A percentile compares a stretch with the other conserved stretches of the same genome.
Conservation (phyloP, 2,329 filamentous ascomycete species). For the Huntiella omanensis region DNA sequence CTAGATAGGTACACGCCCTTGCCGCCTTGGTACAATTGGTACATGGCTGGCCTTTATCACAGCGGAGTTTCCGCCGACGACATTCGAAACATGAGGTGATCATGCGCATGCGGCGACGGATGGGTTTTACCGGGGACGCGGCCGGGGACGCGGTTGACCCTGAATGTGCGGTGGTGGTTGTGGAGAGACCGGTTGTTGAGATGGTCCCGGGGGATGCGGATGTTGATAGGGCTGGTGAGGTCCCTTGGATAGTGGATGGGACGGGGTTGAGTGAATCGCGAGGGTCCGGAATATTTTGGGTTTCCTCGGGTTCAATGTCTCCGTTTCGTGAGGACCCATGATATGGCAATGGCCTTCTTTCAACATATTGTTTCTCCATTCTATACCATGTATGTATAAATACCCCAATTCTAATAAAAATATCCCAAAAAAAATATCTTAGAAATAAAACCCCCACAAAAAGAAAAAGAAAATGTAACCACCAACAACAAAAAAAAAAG, state of each 20-base stretch:
- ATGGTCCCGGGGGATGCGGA: neutral
- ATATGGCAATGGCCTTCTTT: no score
- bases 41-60: slow-evolving; percentile 56
- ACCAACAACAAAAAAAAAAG: neutral
- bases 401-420: no score
- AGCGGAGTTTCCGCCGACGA: slow-evolving; percentile 58
- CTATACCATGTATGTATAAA: no score
- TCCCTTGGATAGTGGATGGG: neutral
- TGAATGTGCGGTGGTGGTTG: no score
- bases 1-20: slow-evolving; percentile 20
- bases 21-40: slow-evolving; percentile 32
- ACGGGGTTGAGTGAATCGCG: no score
- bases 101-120: slow-evolving; percentile 43
- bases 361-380: no score
- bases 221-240: neutral
- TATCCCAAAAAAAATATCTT: no score
- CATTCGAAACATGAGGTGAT: slow-evolving; percentile 54
- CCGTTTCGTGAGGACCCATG: no score
- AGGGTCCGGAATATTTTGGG: no score
- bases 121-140: slow-evolving; percentile 16
- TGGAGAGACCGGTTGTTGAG: neutral
- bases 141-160: no score
- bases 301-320: no score
- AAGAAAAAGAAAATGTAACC: neutral
- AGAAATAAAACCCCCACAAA: neutral